These are phyloP conservation scores for Podaxis mareebaensis DNA, from an alignment of 768 basidiomycete genomes.

Conservation along the genomic window DNA sequence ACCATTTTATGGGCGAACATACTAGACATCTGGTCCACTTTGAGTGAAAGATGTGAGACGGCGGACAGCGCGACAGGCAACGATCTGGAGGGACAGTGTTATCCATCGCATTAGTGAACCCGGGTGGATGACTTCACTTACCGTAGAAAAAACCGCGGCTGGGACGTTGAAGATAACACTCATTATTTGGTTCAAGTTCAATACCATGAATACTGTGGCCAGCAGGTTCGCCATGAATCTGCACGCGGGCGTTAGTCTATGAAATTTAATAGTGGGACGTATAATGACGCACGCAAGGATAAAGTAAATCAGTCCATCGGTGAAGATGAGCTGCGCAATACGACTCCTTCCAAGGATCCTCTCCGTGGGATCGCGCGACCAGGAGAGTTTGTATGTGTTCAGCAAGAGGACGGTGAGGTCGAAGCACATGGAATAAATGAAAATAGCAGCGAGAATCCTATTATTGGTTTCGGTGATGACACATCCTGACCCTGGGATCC, in stretches of 20 bases:
- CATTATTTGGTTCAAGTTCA: conserved; percentile 69
- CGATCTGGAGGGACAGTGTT: conserved; percentile 39
- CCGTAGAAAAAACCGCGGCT: conserved; percentile 55
- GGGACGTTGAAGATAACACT: conserved; percentile 66
- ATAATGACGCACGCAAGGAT: conserved; percentile 55
- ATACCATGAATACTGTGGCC: conserved; percentile 63
- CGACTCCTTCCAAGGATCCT: conserved; percentile 36
- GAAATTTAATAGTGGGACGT: background rate
- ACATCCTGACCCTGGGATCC: conserved; percentile 50
- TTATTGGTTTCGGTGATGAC: conserved; percentile 61
- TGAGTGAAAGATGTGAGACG: conserved; percentile 53
- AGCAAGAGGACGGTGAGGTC: conserved; percentile 62
- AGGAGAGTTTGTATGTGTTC: conserved; percentile 58
- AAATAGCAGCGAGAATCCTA: conserved; percentile 63
- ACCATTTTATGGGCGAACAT: conserved; percentile 21
- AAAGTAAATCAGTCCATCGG: conserved; percentile 75
- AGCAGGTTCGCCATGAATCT: conserved; percentile 47
- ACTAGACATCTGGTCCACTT: conserved; percentile 46
- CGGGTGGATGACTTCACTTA: conserved; percentile 26
- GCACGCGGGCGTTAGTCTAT: background rate
- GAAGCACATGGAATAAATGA: conserved; percentile 78
- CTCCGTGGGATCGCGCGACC: conserved; percentile 21
- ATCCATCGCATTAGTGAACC: background rate
- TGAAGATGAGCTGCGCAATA: conserved; percentile 65
- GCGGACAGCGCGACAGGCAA: conserved; percentile 61